Conservation (phyloP, 2,329 filamentous ascomycete genomes). For the Zelopaecilomyces penicillatus region DNA sequence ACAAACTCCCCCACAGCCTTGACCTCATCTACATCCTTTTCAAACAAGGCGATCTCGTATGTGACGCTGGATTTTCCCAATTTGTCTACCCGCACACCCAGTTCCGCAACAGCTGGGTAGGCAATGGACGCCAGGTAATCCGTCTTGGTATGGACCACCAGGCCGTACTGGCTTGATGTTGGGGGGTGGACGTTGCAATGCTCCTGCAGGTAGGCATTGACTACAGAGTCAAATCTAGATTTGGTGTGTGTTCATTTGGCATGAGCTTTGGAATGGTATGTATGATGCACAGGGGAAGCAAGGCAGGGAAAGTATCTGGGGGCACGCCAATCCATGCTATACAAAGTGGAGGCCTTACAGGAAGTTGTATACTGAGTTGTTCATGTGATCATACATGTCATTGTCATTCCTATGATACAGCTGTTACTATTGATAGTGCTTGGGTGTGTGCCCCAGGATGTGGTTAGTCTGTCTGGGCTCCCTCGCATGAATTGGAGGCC, state of each 20-base stretch:
- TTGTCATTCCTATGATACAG: conserved; percentile 64
- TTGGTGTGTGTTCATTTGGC: not conserved
- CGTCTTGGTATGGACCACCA: conserved; percentile 78
- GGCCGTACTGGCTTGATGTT: conserved; percentile 62
- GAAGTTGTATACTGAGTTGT: conserved; percentile 81
- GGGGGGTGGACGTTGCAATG: conserved; percentile 66
- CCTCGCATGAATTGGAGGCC: too few relatives aligned
- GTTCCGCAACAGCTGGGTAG: conserved; percentile 74
- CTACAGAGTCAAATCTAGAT: conserved; percentile 70
- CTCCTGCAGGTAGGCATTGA: conserved; percentile 81
- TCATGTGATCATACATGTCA: conserved; percentile 92
- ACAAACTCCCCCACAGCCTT: conserved; percentile 80
- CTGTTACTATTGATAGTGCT: too few relatives aligned
- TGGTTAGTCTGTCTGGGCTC: conserved; percentile 8
- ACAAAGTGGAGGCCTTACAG: conserved; percentile 38
- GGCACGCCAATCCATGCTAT: not conserved
- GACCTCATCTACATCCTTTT: conserved; percentile 61
- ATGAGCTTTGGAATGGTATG: not conserved
- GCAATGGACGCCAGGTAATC: conserved; percentile 77
- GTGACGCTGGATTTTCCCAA: conserved; percentile 80
- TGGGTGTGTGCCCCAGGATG: conserved; percentile 4
- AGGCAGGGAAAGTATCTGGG: too few relatives aligned
- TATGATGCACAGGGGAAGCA: too few relatives aligned
- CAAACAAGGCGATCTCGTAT: conserved; percentile 85
- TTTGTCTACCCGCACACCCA: conserved; percentile 74